Base-by-base conservation (phyloP, 2,329 filamentous ascomycete species). In the Fusarium torulosum region DNA sequence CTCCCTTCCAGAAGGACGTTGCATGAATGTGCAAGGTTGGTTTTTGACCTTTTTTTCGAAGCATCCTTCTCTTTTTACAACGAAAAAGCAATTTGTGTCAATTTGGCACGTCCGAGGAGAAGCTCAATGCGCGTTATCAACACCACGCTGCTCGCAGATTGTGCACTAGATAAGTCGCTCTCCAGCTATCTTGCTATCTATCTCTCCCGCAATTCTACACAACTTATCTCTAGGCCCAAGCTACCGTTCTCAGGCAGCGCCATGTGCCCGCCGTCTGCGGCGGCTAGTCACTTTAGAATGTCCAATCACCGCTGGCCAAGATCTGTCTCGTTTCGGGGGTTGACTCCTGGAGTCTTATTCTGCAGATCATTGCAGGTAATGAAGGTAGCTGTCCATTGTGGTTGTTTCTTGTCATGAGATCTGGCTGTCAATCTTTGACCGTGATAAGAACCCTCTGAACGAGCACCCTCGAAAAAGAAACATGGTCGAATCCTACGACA, bases 1-100 rank as follows among this genome's bases (percentile, higher is more conserved):
- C 54, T 69, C 46, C 57, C 46, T 67, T 69, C 66, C 59, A 69
- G 66, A 69, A 69, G 53, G 40, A 40, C 27, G 51, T 40, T 67
- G 64, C 65, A 69, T 69, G 61, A 69, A 64, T 64, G 55, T 47
- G 53, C 58, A 52, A 46, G 53, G 45, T 53, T 33, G 21, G 21
- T 25, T 56, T 50, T 20, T 44, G 23, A 54, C 31, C 10, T 11
- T 27, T 27, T 23, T 40, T 54, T 50, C 23, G 17, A 38, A 35
- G 29, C 51, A 54, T 38, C 43, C 31, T 17, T 7, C 23, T 38
- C 19, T 42, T 20, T 20, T 17, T 57, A 35, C 23, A n/a, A 37
- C 20, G 45, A 63, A 58, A 62, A 58, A 62, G 46, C 37, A 52
- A 62, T 40, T 37, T 41, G 42, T 42, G 51, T 35, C n/a, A 38